phyloP scores from a whole-genome alignment of 768 basidiomycete species.

The Aureoboletus auriporus region DNA sequence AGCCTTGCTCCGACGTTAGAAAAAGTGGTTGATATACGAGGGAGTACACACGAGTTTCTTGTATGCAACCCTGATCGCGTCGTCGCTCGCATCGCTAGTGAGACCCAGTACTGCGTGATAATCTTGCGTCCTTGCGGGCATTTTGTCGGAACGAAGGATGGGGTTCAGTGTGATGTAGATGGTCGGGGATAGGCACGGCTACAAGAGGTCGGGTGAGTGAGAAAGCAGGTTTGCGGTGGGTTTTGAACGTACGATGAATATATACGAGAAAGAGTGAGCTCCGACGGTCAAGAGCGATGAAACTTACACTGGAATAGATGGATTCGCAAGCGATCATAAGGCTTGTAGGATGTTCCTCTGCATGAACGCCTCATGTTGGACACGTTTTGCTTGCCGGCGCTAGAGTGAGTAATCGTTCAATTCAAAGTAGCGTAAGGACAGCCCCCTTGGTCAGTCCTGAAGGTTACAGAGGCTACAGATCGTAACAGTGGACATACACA shows the following conservation, averaged over 20 bases:
- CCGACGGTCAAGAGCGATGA: conserved; percentile 23
- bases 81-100: conserved; percentile 39
- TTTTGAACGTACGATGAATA: conserved; percentile 15
- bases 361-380: conserved; percentile 27
- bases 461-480: too few relatives aligned
- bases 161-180: conserved; percentile 1
- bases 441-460: neutral
- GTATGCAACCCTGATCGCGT: conserved; percentile 58
- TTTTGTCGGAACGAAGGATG: conserved; percentile 18
- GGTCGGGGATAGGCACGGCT: conserved; percentile 3
- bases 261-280: conserved; percentile 26
- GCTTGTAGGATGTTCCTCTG: conserved; percentile 16
- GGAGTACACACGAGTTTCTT: conserved; percentile 49
- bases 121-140: conserved; percentile 26
- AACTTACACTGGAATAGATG: conserved; percentile 13
- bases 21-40: conserved; percentile 16
- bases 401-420: conserved; percentile 26
- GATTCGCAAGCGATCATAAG: conserved; percentile 24
- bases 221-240: conserved; percentile 6
- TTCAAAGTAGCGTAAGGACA: conserved; percentile 16
- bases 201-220: conserved; percentile 3
- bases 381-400: conserved; percentile 32
- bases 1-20: conserved; percentile 36
- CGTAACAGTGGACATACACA: too few relatives aligned
- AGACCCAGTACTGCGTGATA: conserved; percentile 45